These are phyloP conservation scores for Aquilaria yunnanensis DNA, from an alignment of 345 rosid genomes.

Conservation along the genomic window DNA sequence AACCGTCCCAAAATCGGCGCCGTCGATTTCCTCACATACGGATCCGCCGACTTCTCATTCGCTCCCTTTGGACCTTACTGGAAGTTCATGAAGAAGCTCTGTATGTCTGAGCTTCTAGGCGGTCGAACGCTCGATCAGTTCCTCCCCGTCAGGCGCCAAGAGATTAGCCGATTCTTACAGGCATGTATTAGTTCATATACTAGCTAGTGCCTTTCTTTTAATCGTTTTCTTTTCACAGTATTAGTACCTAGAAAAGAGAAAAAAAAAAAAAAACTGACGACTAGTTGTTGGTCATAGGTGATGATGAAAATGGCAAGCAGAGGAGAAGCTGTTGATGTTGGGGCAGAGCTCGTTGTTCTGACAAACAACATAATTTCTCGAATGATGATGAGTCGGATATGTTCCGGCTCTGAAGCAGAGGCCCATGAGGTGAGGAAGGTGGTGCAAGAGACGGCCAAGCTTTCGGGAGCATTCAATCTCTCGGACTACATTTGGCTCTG, in stretches of 20 bases:
- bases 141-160: constrained; percentile 33
- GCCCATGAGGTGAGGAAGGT: constrained; percentile 35
- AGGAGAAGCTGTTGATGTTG: constrained; percentile 31
- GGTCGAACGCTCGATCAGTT: constrained; percentile 30
- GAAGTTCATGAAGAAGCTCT: constrained; percentile 66
- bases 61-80: constrained; percentile 53
- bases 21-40: constrained; percentile 46
- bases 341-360: constrained; percentile 32
- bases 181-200: no score
- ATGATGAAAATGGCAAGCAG: constrained; percentile 26
- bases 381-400: constrained; percentile 37
- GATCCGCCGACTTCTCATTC: constrained; percentile 44
- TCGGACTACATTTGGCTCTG: constrained; percentile 49
- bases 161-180: constrained; percentile 24
- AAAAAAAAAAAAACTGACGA: no score
- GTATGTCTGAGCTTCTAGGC: constrained; percentile 42
- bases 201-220: no score
- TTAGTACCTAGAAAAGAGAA: no score
- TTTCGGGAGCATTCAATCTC: constrained; percentile 42
- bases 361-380: constrained; percentile 34
- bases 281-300: neutral
- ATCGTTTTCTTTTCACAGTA: no score
- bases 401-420: constrained; percentile 32
- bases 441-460: constrained; percentile 28
- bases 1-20: constrained; percentile 29